Conservation (phyloP, 768 basidiomycete species). For the Agaricus sinodeliciosus region DNA sequence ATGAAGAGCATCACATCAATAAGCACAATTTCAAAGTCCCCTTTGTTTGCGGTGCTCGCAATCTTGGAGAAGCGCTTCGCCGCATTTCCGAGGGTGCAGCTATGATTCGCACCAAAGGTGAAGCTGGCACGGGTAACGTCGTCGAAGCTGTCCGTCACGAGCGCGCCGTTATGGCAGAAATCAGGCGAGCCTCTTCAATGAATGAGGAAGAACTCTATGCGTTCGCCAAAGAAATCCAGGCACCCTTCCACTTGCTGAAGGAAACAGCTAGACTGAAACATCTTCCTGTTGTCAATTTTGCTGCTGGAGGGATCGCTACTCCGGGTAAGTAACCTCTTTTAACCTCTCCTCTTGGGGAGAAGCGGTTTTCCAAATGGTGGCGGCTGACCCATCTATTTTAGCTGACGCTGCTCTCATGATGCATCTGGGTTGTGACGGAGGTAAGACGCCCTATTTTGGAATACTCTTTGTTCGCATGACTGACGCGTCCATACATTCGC, state of each 20-base stretch:
- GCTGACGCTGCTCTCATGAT: slow-evolving; percentile 99
- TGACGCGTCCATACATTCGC: slow-evolving; percentile 9
- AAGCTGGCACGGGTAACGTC: slow-evolving; percentile 85
- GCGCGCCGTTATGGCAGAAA: slow-evolving; percentile 76
- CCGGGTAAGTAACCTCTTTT: slow-evolving; percentile 48
- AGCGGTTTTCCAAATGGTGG: not conserved
- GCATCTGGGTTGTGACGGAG: slow-evolving; percentile 96
- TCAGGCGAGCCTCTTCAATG: slow-evolving; percentile 82
- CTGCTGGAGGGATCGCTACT: slow-evolving; percentile 89
- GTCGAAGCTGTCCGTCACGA: slow-evolving; percentile 93
- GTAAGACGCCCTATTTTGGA: slow-evolving; percentile 35
- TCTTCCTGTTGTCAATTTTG: slow-evolving; percentile 95
- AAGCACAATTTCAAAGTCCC: slow-evolving; percentile 94
- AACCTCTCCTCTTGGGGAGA: not conserved
- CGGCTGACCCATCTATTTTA: slow-evolving; percentile 19
- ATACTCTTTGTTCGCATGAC: slow-evolving; percentile 1
- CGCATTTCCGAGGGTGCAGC: slow-evolving; percentile 97
- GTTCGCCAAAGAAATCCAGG: slow-evolving; percentile 87
- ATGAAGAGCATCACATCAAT: slow-evolving; percentile 94
- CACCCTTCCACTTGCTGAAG: slow-evolving; percentile 92
- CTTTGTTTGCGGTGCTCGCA: slow-evolving; percentile 93
- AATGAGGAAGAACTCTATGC: slow-evolving; percentile 92
- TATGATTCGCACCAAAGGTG: slow-evolving; percentile 97
- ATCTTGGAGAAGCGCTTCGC: slow-evolving; percentile 93
- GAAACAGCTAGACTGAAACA: slow-evolving; percentile 92